Percentiles rank a stretch among this genome's conserved stretches.
phyloP scores from a whole-genome alignment of 1,284 basidiomycete genomes.

The Fistulinella cinereoalba region DNA sequence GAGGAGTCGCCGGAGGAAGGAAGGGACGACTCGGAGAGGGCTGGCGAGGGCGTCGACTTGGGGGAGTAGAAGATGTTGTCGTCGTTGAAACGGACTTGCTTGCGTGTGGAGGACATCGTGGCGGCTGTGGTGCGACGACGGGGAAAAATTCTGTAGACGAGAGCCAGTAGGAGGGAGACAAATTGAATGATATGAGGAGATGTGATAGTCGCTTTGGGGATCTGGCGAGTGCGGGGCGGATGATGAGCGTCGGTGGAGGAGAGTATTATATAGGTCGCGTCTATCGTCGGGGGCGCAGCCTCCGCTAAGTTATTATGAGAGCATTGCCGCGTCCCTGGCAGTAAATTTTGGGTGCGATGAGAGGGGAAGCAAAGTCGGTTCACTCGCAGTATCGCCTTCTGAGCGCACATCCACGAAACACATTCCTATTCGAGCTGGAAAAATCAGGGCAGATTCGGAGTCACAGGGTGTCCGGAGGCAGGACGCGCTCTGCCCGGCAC shows the following conservation, averaged over 20 bases:
- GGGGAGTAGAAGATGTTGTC: conserved; percentile 44
- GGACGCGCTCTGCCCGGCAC: conserved; percentile 10
- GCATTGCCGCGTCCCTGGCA: conserved; percentile 26
- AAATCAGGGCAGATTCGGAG: conserved; percentile 1
- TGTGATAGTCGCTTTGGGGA: conserved; percentile 9
- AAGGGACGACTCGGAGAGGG: conserved; percentile 40
- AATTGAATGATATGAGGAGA: conserved; percentile 9
- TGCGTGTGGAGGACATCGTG: conserved; percentile 24
- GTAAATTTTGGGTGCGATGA: conserved; percentile 5
- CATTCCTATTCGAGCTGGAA: conserved; percentile 13
- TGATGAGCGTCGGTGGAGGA: conserved; percentile 1
- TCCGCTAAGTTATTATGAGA: conserved; percentile 14
- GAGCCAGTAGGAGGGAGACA: conserved; percentile 10
- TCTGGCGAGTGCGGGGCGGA: conserved; percentile 3
- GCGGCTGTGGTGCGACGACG: conserved; percentile 6
- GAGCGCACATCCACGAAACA: conserved; percentile 13
- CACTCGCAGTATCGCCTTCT: conserved; percentile 17
- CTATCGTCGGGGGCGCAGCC: conserved; percentile 27
- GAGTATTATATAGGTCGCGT: conserved; percentile 7
- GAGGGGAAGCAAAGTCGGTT: conserved; percentile 8
- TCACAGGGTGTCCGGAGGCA: conserved; percentile 21
- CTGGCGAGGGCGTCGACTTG: conserved; percentile 37
- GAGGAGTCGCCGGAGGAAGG: conserved; percentile 35
- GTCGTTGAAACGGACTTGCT: conserved; percentile 46
- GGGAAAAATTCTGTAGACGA: conserved; percentile 8